Base-by-base conservation (phyloP, 495 filamentous ascomycete genomes). In the Aspergillus carlsbadensis region DNA sequence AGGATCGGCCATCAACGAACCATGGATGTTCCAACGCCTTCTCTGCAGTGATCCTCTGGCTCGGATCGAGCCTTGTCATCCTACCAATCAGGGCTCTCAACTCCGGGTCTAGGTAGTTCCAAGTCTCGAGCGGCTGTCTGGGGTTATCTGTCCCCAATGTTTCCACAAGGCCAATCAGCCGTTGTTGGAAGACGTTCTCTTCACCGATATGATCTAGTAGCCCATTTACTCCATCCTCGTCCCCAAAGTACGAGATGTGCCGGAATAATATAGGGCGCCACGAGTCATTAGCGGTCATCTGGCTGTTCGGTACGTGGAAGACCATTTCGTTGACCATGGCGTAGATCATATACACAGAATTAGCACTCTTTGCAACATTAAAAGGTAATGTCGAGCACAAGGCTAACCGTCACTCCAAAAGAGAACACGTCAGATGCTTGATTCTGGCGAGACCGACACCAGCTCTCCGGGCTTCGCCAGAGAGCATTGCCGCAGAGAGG, bases 241-340 rank as follows among this genome's bases (percentile, higher is more conserved):
- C 70, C 14, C 67, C 75, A 63, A 78, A 80, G 37, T 77, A 78
- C 5, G 78, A 80, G 11, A 78, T 67, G 52, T 79, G 73, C n/a
- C 72, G 72, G 41, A 64, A 56, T 10, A 75, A 64, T 22, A 71
- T 70, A 37, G 69, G 62, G 60, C 75, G 75, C 66, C 80, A 79
- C 31, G 76, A 76, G 60, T 78, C 74, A 68, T 39, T 70, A 70
- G 58, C 72, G 64, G 56, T 54, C 17, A 70, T 48, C 36, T 66
- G 39, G 3, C 56, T 24, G 6, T 66, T 48, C 15, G 39, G 46
- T 29, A 68, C 58, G 39, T 45, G 54, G 20, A 68, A 70, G 56
- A 63, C 62, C 60, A 70, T 62, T 34, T 57, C 47, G 22, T 62
- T 65, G 18, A 54, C 20, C 46, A 69, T 66, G 7, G 64, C 61